phyloP scores from a whole-genome alignment of 257 asterid species.

The Parsonsia alboflavescens region DNA sequence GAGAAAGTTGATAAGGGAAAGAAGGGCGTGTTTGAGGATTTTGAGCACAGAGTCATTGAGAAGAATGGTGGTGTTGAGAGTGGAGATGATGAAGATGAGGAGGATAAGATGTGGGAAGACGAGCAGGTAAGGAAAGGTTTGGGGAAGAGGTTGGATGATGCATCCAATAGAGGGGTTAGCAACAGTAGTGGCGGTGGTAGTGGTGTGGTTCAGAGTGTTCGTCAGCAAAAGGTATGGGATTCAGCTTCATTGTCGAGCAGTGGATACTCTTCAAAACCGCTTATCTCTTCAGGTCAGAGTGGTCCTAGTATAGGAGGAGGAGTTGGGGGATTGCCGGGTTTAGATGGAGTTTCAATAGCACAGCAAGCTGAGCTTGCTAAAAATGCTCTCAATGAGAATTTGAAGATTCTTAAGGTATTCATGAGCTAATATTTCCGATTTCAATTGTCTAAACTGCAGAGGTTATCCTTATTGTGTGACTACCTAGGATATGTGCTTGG shows the following conservation, averaged over 20 bases:
- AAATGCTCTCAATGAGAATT: constrained; percentile 66
- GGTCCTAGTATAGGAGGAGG: constrained; percentile 50
- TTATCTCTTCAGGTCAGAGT: constrained; percentile 24
- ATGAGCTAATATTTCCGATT: not conserved
- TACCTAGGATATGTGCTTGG: not conserved
- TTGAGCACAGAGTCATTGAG: constrained; percentile 50
- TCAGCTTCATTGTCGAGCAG: constrained; percentile 31
- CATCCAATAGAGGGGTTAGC: constrained; percentile 40
- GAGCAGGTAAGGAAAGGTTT: constrained; percentile 93
- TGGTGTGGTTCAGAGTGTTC: constrained; percentile 33
- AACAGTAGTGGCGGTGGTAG: constrained; percentile 24
- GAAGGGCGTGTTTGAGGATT: constrained; percentile 85
- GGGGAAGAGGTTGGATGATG: constrained; percentile 85
- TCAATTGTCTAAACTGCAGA: not conserved
- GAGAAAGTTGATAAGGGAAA: constrained; percentile 54
- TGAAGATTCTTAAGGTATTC: constrained; percentile 62
- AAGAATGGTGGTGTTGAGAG: constrained; percentile 40
- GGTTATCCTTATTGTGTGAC: not conserved
- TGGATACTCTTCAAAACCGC: constrained; percentile 37
- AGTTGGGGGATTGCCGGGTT: constrained; percentile 36
- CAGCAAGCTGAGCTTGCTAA: constrained; percentile 75
- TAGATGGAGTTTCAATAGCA: constrained; percentile 54
- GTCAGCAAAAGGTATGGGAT: constrained; percentile 38
- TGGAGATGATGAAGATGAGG: constrained; percentile 63
- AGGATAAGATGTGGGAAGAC: constrained; percentile 96